Evolutionary conservation across 768 basidiomycete species (phyloP).

Genomic region (Mycena rosella): DNA sequence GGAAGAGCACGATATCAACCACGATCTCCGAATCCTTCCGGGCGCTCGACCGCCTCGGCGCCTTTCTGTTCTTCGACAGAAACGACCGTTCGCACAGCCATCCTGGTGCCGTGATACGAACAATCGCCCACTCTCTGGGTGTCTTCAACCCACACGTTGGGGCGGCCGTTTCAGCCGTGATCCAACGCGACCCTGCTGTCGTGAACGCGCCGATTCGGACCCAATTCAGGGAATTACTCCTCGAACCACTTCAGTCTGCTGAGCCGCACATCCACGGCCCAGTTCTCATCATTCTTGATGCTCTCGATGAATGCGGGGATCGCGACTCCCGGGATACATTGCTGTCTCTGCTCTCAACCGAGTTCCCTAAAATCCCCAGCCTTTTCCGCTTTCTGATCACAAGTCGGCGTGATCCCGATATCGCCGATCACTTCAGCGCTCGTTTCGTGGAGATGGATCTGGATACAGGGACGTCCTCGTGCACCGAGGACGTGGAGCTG

Average conservation of each 20-base stretch:
- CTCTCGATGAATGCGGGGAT: neutral
- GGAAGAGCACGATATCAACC: neutral
- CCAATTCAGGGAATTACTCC: neutral
- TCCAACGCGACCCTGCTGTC: neutral
- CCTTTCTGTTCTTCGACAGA: neutral
- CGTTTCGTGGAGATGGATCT: too few species aligned
- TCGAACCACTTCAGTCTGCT: neutral
- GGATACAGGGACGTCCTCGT: too few species aligned
- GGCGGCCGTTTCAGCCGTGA: neutral
- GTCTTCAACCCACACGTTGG: neutral
- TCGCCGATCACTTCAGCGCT: too few species aligned
- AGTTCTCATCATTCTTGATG: too few species aligned
- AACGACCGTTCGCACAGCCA: neutral
- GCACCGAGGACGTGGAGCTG: too few species aligned
- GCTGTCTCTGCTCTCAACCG: too few species aligned
- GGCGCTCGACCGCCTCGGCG: neutral
- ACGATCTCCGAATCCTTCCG: neutral
- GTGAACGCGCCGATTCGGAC: neutral
- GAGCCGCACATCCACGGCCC: neutral
- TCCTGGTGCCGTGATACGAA: neutral
- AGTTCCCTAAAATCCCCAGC: too few species aligned
- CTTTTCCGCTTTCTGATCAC: too few species aligned
- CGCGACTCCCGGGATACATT: neutral
- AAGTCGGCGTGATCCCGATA: too few species aligned
- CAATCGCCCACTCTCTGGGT: neutral